Evolutionary conservation across 2,329 filamentous ascomycete species (phyloP).

Genomic region (Aspergillus sergii): DNA sequence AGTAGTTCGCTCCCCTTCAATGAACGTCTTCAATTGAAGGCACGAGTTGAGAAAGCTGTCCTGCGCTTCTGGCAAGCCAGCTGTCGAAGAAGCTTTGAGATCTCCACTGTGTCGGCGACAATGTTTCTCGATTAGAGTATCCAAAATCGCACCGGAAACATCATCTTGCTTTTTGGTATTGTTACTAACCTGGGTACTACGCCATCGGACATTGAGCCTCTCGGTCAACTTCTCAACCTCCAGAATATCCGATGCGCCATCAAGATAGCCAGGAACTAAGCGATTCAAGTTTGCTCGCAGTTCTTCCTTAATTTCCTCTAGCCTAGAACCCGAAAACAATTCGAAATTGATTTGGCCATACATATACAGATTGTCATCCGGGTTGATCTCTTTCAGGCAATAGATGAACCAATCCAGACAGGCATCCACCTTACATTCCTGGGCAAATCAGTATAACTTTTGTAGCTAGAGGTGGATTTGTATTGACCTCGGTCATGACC

Average conservation of each 20-base stretch:
- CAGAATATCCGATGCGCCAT: not conserved
- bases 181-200: too few relatives aligned
- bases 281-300: not conserved
- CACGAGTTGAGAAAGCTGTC: not conserved
- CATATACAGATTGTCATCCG: fast-evolving
- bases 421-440: not conserved
- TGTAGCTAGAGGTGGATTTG: not conserved
- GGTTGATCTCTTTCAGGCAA: not conserved
- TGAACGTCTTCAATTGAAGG: not conserved
- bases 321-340: not conserved
- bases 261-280: not conserved
- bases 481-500: not conserved
- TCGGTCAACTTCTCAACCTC: too few relatives aligned
- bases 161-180: not conserved
- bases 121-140: not conserved
- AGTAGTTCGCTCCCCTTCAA: not conserved
- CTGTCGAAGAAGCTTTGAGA: not conserved
- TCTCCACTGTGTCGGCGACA: too few relatives aligned
- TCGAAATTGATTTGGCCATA: not conserved
- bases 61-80: not conserved
- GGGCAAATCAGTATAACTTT: not conserved
- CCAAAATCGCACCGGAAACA: not conserved
- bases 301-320: not conserved
- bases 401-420: not conserved
- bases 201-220: not conserved